Evolutionary conservation across 139 green algal genomes (phyloP), one percentile per base, ranked within the genome.

Genomic region (Chlorella sorokiniana): DNA sequence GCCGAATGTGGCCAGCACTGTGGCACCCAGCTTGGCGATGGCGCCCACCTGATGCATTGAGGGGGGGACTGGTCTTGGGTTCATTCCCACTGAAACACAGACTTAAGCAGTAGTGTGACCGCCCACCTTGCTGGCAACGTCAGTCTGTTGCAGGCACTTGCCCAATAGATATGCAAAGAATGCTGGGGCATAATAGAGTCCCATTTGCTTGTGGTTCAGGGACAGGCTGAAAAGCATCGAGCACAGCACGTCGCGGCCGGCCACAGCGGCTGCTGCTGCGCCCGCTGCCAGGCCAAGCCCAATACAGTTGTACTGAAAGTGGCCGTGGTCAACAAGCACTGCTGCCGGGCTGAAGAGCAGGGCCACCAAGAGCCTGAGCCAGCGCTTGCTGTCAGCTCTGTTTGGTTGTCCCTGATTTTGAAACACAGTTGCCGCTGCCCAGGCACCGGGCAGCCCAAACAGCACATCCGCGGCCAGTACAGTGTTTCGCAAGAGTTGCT

Each of bases 231-330:
- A 99, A 14, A 98, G 88, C 2, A 93, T 59, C 31, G 83, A 92
- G 42, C 86, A 95, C 37, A 94, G 35, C 22, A 91, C n/a, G 37
- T 91, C 54, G n/a, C 45, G 56, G 22, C 82, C 56, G 8, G 41
- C 59, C 45, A 56, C 84, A 31, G 91, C 80, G 6, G 79, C 91
- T 48, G 80, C 92, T 10, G 89, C 89, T 18, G 84, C 81, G 70
- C 78, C 94, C 69, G 88, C 89, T 69, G 92, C 76, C 61, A 97
- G 82, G 1, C 94, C 95, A 27, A 98, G 88, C 78, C 91, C 94
- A 62, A 98, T 96, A 88, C 87, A 90, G 86, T 98, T 98, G 88
- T 98, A 98, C 85, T 99, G 97, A 81, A 99, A 99, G 88, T 99
- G 97, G 3, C 95, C 97, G 81, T 99, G 97, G 89, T 99, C 97